phyloP scores from a whole-genome alignment of 768 basidiomycete genomes.

The Tricholoma sp. region DNA sequence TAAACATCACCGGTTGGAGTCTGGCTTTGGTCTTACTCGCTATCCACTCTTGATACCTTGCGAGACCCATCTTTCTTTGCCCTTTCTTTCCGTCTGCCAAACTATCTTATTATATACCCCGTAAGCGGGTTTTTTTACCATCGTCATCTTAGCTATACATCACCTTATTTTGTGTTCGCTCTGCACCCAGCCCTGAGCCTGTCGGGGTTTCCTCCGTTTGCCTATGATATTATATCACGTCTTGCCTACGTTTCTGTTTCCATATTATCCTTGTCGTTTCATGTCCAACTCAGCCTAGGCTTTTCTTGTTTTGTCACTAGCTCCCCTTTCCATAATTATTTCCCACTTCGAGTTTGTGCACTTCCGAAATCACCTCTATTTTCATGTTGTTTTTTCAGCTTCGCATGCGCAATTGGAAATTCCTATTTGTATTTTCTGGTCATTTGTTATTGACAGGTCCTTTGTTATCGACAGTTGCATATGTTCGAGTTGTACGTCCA shows the following conservation, averaged over 20 bases:
- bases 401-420: background rate
- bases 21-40: conserved; percentile 14
- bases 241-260: background rate
- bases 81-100: conserved; percentile 1
- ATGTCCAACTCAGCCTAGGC: background rate
- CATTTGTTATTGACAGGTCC: background rate
- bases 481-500: background rate
- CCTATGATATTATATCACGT: background rate
- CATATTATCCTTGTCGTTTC: background rate
- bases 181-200: background rate
- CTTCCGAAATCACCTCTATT: background rate
- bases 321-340: background rate
- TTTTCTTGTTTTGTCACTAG: conserved; percentile 2
- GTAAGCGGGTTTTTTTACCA: background rate
- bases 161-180: conserved; percentile 2
- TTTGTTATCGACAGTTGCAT: background rate
- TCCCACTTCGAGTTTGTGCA: background rate
- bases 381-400: background rate
- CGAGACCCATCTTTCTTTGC: conserved; percentile 1
- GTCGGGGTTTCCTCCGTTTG: background rate
- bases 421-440: background rate
- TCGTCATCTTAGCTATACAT: background rate
- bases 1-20: conserved; percentile 24
- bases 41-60: conserved; percentile 5
- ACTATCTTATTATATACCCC: conserved; percentile 8